Conservation (phyloP, 1,284 basidiomycete species). For the Trametes polyzona region DNA sequence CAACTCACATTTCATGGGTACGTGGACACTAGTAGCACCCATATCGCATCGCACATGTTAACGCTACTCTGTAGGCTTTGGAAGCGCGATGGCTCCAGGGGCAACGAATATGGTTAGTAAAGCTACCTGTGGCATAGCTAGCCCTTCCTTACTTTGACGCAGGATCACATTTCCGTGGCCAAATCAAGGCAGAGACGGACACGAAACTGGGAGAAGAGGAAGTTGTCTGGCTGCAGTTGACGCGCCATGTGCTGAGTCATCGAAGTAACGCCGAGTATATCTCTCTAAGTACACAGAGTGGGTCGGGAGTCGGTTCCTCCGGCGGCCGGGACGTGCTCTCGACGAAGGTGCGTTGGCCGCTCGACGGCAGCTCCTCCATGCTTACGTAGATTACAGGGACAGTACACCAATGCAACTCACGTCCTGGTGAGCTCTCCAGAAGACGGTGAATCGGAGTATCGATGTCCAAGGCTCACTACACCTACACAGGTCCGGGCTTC, state of each 20-base stretch:
- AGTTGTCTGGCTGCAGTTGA: conserved; percentile 81
- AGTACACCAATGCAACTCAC: conserved; percentile 81
- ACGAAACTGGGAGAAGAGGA: conserved; percentile 8
- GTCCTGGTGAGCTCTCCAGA: conserved; percentile 55
- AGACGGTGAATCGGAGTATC: no score
- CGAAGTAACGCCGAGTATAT: conserved; percentile 69
- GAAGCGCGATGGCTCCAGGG: conserved; percentile 14
- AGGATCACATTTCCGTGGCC: conserved; percentile 36
- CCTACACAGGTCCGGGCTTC: conserved; percentile 41
- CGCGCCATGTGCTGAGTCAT: conserved; percentile 72
- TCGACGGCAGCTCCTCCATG: neutral
- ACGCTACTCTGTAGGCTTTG: conserved; percentile 21
- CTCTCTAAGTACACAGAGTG: conserved; percentile 66
- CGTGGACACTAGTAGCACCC: conserved; percentile 24
- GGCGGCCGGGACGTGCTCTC: conserved; percentile 7
- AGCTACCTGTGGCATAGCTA: no score
- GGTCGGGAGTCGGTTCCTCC: conserved; percentile 19
- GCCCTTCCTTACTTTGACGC: neutral
- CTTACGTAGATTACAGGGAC: conserved; percentile 47
- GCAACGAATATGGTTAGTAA: neutral
- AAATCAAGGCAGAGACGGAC: conserved; percentile 23
- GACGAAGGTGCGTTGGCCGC: conserved; percentile 26
- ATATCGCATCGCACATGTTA: neutral
- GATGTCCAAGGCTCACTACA: neutral
- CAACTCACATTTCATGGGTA: conserved; percentile 70